Percentiles rank a stretch among this genome's conserved stretches.
Conservation (phyloP, 352 stramenopile species). For the Labyrinthula sp. region DNA sequence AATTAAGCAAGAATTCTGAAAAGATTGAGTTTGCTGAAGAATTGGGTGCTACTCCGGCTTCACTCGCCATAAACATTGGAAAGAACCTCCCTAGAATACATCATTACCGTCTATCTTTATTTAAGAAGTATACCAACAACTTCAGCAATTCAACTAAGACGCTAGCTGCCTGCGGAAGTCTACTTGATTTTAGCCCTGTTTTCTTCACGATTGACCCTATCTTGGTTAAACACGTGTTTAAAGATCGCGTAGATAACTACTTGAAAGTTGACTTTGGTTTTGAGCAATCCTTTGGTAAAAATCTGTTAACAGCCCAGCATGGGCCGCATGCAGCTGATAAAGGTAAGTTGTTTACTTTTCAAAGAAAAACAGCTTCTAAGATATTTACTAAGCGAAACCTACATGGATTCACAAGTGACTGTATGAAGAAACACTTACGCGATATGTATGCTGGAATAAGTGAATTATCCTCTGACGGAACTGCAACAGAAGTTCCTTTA, state of each 20-base stretch:
- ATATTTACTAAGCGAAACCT: conserved; percentile 52
- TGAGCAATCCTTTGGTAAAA: conserved; percentile 40
- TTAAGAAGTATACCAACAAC: too few species aligned
- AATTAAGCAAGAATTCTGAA: too few species aligned
- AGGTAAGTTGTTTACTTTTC: conserved; percentile 43
- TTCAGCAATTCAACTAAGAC: too few species aligned
- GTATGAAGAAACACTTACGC: conserved; percentile 4
- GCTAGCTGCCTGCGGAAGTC: too few species aligned
- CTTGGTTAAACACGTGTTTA: conserved; percentile 35
- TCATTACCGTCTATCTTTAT: too few species aligned
- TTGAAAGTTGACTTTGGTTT: conserved; percentile 45
- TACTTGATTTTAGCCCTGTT: too few species aligned
- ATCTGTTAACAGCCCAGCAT: conserved; percentile 44
- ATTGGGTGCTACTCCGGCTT: too few species aligned
- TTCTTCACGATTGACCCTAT: conserved; percentile 2
- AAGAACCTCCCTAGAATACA: too few species aligned
- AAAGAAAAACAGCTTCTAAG: conserved; percentile 55
- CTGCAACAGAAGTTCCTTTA: conserved; percentile 35
- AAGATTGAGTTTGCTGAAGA: too few species aligned
- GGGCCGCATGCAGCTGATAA: conserved; percentile 4
- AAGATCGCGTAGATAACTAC: conserved; percentile 46
- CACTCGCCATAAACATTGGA: too few species aligned
- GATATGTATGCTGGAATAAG: conserved; percentile 14
- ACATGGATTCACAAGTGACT: conserved; percentile 20
- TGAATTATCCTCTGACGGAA: conserved; percentile 9